Conservation (phyloP, 106 monocot species). For the Phalaenopsis equestris region DNA sequence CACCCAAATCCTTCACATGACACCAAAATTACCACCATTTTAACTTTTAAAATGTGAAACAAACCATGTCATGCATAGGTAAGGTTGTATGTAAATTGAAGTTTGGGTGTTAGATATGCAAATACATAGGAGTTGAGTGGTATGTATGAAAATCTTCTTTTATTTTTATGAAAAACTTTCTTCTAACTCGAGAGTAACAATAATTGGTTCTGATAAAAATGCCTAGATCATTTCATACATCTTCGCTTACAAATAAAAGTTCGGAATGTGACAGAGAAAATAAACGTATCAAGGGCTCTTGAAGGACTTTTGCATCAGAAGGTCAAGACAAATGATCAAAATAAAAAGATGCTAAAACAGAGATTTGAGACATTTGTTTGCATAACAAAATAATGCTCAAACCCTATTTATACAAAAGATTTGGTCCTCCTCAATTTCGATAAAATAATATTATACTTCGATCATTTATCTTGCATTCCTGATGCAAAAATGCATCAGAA, state of each 20-base stretch:
- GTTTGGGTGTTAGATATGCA: no score
- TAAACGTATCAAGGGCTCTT: neutral
- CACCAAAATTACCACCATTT: no score
- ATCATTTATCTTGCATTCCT: no score
- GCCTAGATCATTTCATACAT: neutral
- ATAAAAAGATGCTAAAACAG: neutral
- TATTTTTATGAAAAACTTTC: neutral
- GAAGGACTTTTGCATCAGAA: neutral
- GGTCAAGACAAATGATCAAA: neutral
- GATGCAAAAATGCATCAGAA: no score
- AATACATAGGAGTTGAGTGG: no score
- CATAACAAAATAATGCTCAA: neutral
- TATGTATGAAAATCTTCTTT: no score
- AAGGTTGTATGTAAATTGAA: no score
- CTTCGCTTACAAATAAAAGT: neutral
- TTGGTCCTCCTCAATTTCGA: neutral
- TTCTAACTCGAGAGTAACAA: neutral
- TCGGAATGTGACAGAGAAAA: neutral
- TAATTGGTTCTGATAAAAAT: neutral
- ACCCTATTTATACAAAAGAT: neutral
- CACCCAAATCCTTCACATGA: no score
- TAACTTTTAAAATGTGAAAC: no score
- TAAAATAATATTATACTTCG: neutral
- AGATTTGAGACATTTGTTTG: neutral
- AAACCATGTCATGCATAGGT: no score